Conservation (phyloP, 495 filamentous ascomycete species). For the Lophiotrema nucula region DNA sequence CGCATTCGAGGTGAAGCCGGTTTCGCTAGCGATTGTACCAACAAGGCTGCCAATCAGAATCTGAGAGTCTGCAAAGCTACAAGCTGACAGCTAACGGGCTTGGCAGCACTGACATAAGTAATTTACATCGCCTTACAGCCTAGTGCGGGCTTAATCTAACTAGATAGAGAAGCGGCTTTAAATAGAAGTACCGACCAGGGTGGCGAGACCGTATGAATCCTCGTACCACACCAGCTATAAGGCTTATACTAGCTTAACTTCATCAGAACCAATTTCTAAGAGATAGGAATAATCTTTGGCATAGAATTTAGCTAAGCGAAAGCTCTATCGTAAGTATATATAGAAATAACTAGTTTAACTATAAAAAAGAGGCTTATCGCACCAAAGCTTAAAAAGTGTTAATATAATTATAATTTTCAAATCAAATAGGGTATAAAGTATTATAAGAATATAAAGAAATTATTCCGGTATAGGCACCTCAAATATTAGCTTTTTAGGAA, state of each 20-base stretch:
- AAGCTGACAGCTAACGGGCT: constrained; percentile 4
- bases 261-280: not conserved
- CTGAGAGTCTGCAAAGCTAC: not conserved
- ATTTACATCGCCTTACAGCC: constrained; percentile 8
- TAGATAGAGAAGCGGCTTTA: constrained; percentile 8
- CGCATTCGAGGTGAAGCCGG: not conserved
- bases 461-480: not conserved
- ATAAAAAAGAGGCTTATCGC: not conserved
- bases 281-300: not conserved
- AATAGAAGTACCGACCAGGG: constrained; percentile 4
- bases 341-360: constrained; percentile 2
- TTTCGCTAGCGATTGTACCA: not conserved
- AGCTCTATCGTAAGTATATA: not conserved
- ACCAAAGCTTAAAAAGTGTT: not conserved
- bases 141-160: constrained; percentile 8
- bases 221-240: not conserved
- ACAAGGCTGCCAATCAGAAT: not conserved
- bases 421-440: not conserved
- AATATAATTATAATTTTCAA: constrained; percentile 3
- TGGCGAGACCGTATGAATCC: not conserved
- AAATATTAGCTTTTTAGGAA: not conserved
- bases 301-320: not conserved
- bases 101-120: constrained; percentile 6
- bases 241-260: not conserved
- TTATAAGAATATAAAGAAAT: not conserved